Evolutionary conservation across 2,329 filamentous ascomycete species (phyloP).

Genomic region (Penicillium verrucosum): DNA sequence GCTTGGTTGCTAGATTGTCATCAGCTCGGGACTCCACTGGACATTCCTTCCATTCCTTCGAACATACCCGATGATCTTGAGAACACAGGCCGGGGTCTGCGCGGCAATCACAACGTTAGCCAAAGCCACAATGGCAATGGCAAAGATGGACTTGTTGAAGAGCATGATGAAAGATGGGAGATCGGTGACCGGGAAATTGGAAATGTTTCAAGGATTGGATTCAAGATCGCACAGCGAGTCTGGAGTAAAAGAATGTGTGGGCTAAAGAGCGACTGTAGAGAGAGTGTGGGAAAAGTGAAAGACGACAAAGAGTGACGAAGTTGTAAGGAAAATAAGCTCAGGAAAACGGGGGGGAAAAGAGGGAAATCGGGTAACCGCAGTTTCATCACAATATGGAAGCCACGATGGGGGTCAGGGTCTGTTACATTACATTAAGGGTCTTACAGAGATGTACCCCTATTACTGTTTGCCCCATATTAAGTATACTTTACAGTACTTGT

Average conservation of each 20-base stretch:
- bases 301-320: slow-evolving; percentile 25
- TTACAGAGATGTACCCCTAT: background rate
- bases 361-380: slow-evolving; percentile 6
- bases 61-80: slow-evolving; percentile 51
- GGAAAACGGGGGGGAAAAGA: slow-evolving; percentile 1
- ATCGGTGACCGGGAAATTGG: background rate
- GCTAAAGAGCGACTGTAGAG: slow-evolving; percentile 24
- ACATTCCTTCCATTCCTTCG: slow-evolving; percentile 2
- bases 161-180: slow-evolving; percentile 38
- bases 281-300: slow-evolving; percentile 16
- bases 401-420: slow-evolving; percentile 4
- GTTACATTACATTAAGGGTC: background rate
- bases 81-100: slow-evolving; percentile 50
- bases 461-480: background rate
- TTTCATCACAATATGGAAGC: slow-evolving; percentile 11
- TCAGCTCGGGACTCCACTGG: slow-evolving; percentile 18
- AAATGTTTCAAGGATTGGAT: slow-evolving; percentile 6
- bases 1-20: slow-evolving; percentile 29
- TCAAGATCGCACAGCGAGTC: slow-evolving; percentile 22
- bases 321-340: slow-evolving; percentile 18
- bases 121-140: slow-evolving; percentile 46
- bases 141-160: slow-evolving; percentile 42
- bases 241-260: slow-evolving; percentile 16
- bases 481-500: background rate
- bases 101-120: slow-evolving; percentile 39